Conservation (phyloP, 2,329 filamentous ascomycete species). For the Sordariomycetes sp. region DNA sequence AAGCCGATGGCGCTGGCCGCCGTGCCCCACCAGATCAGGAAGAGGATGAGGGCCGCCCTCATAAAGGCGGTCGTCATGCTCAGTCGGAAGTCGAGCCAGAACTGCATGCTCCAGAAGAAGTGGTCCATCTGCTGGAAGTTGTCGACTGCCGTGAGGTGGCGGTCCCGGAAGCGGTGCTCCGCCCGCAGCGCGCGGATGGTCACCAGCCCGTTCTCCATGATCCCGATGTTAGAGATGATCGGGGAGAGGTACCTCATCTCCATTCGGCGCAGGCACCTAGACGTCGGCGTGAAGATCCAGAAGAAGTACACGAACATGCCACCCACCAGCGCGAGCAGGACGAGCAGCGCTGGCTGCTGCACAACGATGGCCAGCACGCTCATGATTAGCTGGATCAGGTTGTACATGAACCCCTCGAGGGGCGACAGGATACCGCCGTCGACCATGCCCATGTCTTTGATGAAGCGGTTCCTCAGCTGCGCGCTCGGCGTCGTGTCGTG, state of each 20-base stretch:
- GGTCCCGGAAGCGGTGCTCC: constrained; percentile 68
- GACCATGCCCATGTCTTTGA: constrained; percentile 80
- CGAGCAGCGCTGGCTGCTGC: constrained; percentile 68
- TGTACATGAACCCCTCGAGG: constrained; percentile 62
- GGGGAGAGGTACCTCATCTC: constrained; percentile 88
- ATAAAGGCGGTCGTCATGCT: constrained; percentile 51
- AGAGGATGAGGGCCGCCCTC: constrained; percentile 62
- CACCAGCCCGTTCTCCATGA: constrained; percentile 73
- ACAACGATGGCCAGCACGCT: constrained; percentile 71
- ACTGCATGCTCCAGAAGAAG: constrained; percentile 85
- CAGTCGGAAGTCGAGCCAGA: constrained; percentile 77
- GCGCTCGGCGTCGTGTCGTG: constrained; percentile 88
- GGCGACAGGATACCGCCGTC: constrained; percentile 77
- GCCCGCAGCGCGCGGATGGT: constrained; percentile 80
- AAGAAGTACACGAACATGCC: constrained; percentile 66
- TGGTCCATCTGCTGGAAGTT: constrained; percentile 92
- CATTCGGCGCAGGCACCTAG: constrained; percentile 71
- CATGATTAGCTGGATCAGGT: constrained; percentile 60
- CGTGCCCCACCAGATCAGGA: constrained; percentile 67
- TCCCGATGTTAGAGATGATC: constrained; percentile 86
- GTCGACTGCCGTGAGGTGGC: constrained; percentile 74
- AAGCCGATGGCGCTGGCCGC: constrained; percentile 77
- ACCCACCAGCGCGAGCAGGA: constrained; percentile 61
- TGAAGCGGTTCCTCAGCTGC: constrained; percentile 84
- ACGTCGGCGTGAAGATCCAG: constrained; percentile 68